Conservation (phyloP, 768 basidiomycete species). For the Terana coerulea region DNA sequence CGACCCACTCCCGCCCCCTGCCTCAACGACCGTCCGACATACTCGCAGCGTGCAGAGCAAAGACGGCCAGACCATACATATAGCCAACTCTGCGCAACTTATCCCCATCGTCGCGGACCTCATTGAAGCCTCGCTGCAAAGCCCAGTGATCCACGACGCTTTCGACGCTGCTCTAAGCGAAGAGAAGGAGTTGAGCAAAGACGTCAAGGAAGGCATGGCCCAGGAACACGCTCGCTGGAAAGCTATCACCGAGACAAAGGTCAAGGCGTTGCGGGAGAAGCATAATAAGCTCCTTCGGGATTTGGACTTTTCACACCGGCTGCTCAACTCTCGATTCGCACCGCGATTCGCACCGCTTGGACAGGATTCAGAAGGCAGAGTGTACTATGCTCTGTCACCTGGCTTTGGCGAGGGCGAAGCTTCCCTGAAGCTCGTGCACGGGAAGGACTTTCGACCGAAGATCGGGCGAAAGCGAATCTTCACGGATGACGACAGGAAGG, state of each 20-base stretch:
- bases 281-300: constrained; percentile 48
- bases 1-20: constrained; percentile 57
- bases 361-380: constrained; percentile 60
- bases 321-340: constrained; percentile 41
- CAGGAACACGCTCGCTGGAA: constrained; percentile 61
- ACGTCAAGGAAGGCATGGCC: constrained; percentile 48
- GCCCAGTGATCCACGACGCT: constrained; percentile 49
- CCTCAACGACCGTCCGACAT: constrained; percentile 33
- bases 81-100: constrained; percentile 52
- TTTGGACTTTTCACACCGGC: constrained; percentile 54
- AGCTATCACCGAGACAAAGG: constrained; percentile 26
- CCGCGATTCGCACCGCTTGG: constrained; percentile 63
- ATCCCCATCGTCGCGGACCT: constrained; percentile 62
- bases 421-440: constrained; percentile 32
- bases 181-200: constrained; percentile 48
- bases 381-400: constrained; percentile 66
- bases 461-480: constrained; percentile 39
- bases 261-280: constrained; percentile 37
- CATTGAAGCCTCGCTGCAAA: constrained; percentile 46
- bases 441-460: constrained; percentile 30
- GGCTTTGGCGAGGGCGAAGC: constrained; percentile 53
- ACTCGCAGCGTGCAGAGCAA: constrained; percentile 39
- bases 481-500: constrained; percentile 45
- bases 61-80: constrained; percentile 24
- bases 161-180: constrained; percentile 57